A percentile compares a stretch with the other conserved stretches of the same genome.
These are phyloP conservation scores for Pneumocystis canis DNA, from an alignment of 1,139 yeast genomes.

Conservation along the genomic window DNA sequence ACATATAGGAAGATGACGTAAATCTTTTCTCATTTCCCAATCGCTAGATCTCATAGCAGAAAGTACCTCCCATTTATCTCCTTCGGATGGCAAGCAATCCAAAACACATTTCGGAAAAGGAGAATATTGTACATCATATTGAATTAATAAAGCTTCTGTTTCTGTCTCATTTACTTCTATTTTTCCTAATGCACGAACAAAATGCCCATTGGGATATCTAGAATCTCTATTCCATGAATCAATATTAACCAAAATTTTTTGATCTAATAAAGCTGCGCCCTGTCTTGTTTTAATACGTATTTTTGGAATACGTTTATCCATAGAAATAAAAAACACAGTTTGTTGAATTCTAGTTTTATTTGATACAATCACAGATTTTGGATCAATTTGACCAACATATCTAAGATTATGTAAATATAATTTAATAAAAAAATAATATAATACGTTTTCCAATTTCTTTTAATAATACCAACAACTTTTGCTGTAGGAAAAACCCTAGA, in stretches of 20 bases:
- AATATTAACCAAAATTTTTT: constrained; percentile 79
- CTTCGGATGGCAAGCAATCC: constrained; percentile 84
- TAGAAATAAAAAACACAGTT: constrained; percentile 67
- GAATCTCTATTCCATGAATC: constrained; percentile 85
- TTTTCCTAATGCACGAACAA: constrained; percentile 75
- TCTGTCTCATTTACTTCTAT: constrained; percentile 90
- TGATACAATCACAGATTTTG: constrained; percentile 42
- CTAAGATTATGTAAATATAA: neutral
- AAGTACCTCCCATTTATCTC: constrained; percentile 86
- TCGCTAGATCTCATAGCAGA: constrained; percentile 38
- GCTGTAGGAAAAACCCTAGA: constrained; percentile 73
- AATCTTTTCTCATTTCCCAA: constrained; percentile 57
- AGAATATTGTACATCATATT: constrained; percentile 91
- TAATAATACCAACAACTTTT: constrained; percentile 68
- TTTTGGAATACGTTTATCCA: constrained; percentile 82
- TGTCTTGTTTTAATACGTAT: constrained; percentile 77
- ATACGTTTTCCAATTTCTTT: constrained; percentile 85
- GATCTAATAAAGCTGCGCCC: constrained; percentile 64
- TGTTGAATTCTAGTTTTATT: constrained; percentile 36
- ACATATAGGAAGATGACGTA: constrained; percentile 79
- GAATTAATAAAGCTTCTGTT: constrained; percentile 83
- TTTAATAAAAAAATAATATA: neutral
- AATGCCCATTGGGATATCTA: constrained; percentile 87
- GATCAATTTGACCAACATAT: constrained; percentile 81
- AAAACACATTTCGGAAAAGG: constrained; percentile 89